Conservation (phyloP, 768 basidiomycete genomes). For the Pleurotus pulmonarius region DNA sequence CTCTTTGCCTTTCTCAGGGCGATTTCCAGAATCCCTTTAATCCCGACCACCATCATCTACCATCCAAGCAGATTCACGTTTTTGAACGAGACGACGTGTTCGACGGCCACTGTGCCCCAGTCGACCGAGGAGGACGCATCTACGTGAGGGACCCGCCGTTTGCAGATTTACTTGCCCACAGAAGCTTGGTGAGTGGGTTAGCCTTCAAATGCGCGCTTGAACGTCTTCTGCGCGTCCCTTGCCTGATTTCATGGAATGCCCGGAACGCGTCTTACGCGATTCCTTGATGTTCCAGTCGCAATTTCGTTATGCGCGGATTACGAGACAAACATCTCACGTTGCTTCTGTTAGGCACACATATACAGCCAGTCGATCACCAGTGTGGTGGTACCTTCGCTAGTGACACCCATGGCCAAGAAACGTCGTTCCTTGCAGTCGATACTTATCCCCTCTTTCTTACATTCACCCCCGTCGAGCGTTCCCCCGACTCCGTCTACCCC, state of each 20-base stretch:
- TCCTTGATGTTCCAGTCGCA: background rate
- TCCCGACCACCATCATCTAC: background rate
- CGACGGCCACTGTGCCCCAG: background rate
- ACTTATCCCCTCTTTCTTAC: conserved; percentile 44
- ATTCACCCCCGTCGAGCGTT: conserved; percentile 20
- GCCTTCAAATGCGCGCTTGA: background rate
- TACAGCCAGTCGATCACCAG: background rate
- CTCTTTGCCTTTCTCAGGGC: conserved; percentile 5
- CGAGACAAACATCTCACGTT: conserved; percentile 5
- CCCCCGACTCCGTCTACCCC: conserved; percentile 24
- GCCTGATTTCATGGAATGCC: background rate
- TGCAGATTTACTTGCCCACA: background rate
- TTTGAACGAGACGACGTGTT: background rate
- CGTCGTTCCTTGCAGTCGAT: conserved; percentile 53
- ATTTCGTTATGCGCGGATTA: conserved; percentile 1
- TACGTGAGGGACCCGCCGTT: conserved; percentile 4
- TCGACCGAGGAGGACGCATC: background rate
- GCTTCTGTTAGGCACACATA: background rate
- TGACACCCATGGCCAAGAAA: conserved; percentile 37
- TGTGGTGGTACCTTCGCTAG: too few relatives aligned
- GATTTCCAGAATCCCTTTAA: background rate
- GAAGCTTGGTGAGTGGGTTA: background rate
- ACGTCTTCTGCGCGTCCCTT: background rate
- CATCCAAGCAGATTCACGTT: background rate
- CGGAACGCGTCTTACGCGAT: conserved; percentile 3